Conservation (phyloP, 169 alveolate genomes). For the Plasmodium vinckei region DNA sequence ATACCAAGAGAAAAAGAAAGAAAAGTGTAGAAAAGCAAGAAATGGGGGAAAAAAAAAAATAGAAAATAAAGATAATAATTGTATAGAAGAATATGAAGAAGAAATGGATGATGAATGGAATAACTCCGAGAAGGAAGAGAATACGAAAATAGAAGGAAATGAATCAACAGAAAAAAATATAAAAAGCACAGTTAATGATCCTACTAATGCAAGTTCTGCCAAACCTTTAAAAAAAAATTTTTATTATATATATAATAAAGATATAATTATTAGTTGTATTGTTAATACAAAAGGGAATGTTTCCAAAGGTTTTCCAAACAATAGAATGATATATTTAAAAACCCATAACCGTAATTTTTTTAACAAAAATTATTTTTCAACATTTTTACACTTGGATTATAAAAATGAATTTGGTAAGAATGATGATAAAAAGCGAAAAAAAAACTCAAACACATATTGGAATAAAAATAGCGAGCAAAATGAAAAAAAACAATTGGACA, state of each 20-base stretch:
- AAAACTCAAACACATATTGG: too few species aligned
- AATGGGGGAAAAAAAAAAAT: not conserved
- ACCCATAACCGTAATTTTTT: slow-evolving; percentile 32
- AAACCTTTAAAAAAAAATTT: not conserved
- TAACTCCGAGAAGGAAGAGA: not conserved
- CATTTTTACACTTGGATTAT: not conserved
- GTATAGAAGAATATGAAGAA: not conserved
- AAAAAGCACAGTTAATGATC: not conserved
- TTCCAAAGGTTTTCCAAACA: slow-evolving; percentile 10
- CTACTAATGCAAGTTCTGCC: not conserved
- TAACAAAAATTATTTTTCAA: slow-evolving; percentile 1
- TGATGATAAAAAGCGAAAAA: not conserved
- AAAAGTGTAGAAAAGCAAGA: not conserved
- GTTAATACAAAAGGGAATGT: not conserved
- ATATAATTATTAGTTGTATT: slow-evolving; percentile 21
- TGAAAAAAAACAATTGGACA: not conserved
- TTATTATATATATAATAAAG: slow-evolving; percentile 7
- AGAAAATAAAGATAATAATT: not conserved
- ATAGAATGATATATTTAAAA: slow-evolving; percentile 38
- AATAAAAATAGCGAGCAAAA: slow-evolving; percentile 1
- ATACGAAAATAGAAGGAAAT: not conserved
- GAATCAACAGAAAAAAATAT: not conserved
- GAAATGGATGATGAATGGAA: not conserved
- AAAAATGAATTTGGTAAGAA: not conserved
- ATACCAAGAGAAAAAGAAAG: not conserved